Percentiles rank a stretch among this genome's conserved stretches.
These are phyloP conservation scores for Gigaspora rosea DNA, from an alignment of 192 early-diverging fungal genomes.

Conservation along the genomic window DNA sequence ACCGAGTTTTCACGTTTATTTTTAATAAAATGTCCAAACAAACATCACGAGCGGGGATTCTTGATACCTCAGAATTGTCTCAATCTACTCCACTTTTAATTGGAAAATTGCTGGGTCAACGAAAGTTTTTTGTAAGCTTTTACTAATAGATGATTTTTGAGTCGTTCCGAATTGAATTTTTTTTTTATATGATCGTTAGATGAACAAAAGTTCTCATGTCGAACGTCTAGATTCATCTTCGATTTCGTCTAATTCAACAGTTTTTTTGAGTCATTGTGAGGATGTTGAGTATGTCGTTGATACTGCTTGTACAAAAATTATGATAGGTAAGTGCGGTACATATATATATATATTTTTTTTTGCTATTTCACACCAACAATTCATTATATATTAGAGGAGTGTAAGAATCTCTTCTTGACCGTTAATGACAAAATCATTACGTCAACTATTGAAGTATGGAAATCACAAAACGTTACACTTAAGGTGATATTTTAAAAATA, in stretches of 20 bases:
- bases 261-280: constrained; percentile 24
- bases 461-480: constrained; percentile 8
- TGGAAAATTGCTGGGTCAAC: neutral
- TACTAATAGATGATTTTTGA: neutral
- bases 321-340: constrained; percentile 18
- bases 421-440: constrained; percentile 29
- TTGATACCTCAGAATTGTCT: neutral
- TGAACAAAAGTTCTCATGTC: constrained; percentile 1
- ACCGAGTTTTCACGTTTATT: too few species aligned
- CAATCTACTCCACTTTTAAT: neutral
- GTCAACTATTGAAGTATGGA: constrained; percentile 29
- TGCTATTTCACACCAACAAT: neutral
- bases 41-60: neutral
- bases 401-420: constrained; percentile 21
- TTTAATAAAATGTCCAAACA: neutral
- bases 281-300: constrained; percentile 17
- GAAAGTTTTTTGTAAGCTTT: constrained; percentile 23
- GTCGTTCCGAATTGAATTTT: neutral
- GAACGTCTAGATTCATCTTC: constrained; percentile 8
- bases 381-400: constrained; percentile 8
- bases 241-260: constrained; percentile 15
- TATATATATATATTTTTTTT: neutral
- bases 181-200: neutral
- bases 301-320: constrained; percentile 24
- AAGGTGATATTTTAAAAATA: constrained; percentile 3